phyloP scores from a whole-genome alignment of 2,329 filamentous ascomycete genomes.

The Ceratocystis variospora region DNA sequence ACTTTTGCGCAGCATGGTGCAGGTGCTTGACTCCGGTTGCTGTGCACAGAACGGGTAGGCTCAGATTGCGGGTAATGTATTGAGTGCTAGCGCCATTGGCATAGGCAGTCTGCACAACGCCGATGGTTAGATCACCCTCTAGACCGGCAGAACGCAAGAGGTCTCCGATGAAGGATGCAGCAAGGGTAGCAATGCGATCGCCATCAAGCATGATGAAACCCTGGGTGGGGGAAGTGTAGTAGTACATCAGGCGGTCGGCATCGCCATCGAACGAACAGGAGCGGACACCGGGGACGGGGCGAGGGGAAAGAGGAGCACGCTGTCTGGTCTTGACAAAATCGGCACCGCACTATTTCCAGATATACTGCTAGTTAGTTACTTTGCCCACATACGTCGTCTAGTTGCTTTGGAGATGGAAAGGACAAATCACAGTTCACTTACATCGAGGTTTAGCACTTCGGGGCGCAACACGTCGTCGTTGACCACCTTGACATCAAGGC shows the following conservation, averaged over 20 bases:
- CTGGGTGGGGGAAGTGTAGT: constrained; percentile 70
- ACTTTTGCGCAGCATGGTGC: constrained; percentile 89
- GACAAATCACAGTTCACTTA: constrained; percentile 31
- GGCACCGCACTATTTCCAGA: constrained; percentile 59
- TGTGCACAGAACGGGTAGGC: constrained; percentile 82
- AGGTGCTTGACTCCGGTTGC: constrained; percentile 94
- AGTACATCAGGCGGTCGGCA: constrained; percentile 90
- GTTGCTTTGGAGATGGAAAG: too few relatives aligned
- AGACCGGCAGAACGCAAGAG: constrained; percentile 70
- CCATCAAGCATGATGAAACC: constrained; percentile 89
- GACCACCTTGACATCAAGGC: constrained; percentile 69
- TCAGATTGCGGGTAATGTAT: constrained; percentile 77
- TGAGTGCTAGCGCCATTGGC: constrained; percentile 90
- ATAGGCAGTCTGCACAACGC: constrained; percentile 93
- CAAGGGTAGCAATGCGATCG: constrained; percentile 89
- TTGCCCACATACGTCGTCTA: not conserved
- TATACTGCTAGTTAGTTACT: not conserved
- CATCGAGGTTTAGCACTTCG: constrained; percentile 76
- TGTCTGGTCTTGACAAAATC: constrained; percentile 98
- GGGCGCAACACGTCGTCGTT: constrained; percentile 90
- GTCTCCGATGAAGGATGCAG: constrained; percentile 85
- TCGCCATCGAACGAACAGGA: constrained; percentile 91
- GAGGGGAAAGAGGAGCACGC: constrained; percentile 69
- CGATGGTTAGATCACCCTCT: constrained; percentile 68
- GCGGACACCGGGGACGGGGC: constrained; percentile 60